These are phyloP conservation scores for Fusarium sp. DNA, from an alignment of 2,329 filamentous ascomycete species.

Conservation along the genomic window DNA sequence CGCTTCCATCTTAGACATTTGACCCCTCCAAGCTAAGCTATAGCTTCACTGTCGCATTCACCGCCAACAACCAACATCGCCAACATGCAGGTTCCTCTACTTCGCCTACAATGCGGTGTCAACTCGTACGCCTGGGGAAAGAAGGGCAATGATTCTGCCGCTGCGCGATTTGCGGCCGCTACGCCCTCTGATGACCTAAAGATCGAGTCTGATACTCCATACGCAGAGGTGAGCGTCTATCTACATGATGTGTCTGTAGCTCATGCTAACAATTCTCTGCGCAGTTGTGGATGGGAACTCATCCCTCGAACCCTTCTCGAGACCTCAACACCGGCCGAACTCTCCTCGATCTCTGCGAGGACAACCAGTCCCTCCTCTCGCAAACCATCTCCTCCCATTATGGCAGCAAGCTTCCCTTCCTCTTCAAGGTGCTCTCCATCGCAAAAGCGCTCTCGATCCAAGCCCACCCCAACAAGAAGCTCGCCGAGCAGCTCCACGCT, in stretches of 20 bases:
- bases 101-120: conserved; percentile 88
- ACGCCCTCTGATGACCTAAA: conserved; percentile 79
- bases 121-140: conserved; percentile 99
- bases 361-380: conserved; percentile 86
- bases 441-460: conserved; percentile 97
- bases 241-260: no score
- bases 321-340: conserved; percentile 85
- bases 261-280: background rate
- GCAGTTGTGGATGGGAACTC: conserved; percentile 98
- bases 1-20: background rate
- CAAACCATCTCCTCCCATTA: conserved; percentile 77
- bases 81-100: conserved; percentile 78
- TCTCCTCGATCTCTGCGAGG: conserved; percentile 85
- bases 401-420: conserved; percentile 85
- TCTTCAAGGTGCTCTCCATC: conserved; percentile 98
- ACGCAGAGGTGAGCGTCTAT: conserved; percentile 77
- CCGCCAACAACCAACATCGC: background rate
- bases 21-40: background rate
- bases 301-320: conserved; percentile 93
- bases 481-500: conserved; percentile 84
- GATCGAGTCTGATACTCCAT: conserved; percentile 88
- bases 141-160: conserved; percentile 85
- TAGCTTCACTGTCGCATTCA: conserved; percentile 7
- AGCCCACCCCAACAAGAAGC: conserved; percentile 94
- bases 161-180: conserved; percentile 87